Evolutionary conservation across 345 rosid species (phyloP).

Genomic region (Gossypium sturtianum): DNA sequence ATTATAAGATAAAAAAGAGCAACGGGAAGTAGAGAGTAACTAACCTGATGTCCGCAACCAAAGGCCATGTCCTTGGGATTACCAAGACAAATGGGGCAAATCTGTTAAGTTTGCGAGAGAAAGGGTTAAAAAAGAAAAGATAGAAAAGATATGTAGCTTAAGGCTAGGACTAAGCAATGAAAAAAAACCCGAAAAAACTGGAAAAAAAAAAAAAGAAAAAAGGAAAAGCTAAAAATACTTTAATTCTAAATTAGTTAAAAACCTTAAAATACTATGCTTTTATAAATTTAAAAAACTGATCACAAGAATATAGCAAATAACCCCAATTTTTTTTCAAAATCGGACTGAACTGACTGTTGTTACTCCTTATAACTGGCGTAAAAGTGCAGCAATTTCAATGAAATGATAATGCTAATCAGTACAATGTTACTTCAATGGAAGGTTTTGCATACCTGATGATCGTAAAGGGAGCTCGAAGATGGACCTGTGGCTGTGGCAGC

Average conservation of each 20-base stretch:
- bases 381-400: neutral
- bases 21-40: neutral
- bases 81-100: slow-evolving; percentile 65
- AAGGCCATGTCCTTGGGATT: slow-evolving; percentile 71
- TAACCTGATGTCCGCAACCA: slow-evolving; percentile 85
- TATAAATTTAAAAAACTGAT: neutral
- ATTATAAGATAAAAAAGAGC: too few relatives aligned
- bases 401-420: neutral
- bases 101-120: slow-evolving; percentile 28
- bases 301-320: neutral
- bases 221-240: too few relatives aligned
- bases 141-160: neutral
- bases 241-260: too few relatives aligned
- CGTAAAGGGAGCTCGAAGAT: slow-evolving; percentile 35
- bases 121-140: neutral
- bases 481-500: slow-evolving; percentile 32
- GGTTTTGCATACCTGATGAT: slow-evolving; percentile 40
- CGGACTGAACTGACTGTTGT: neutral
- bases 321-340: neutral
- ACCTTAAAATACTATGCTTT: neutral
- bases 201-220: too few relatives aligned
- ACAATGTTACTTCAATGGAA: slow-evolving; percentile 2
- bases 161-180: too few relatives aligned
- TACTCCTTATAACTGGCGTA: too few relatives aligned
- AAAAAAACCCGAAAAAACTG: too few relatives aligned